Evolutionary conservation across 1,284 basidiomycete genomes (phyloP).

Genomic region (Somion occarium): DNA sequence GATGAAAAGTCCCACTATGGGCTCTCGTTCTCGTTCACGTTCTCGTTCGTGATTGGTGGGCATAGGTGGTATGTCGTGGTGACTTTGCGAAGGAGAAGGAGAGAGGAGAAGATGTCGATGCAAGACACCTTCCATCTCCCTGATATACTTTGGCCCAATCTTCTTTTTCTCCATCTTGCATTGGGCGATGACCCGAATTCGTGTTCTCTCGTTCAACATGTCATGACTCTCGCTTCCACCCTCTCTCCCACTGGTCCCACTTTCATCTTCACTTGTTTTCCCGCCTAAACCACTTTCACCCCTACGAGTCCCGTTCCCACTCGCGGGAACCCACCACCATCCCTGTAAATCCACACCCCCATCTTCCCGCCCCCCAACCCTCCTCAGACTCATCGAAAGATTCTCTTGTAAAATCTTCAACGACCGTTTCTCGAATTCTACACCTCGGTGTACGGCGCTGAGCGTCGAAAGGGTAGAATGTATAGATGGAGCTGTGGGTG

Average conservation of each 20-base stretch:
- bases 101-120: conserved; percentile 34
- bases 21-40: conserved; percentile 14
- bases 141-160: conserved; percentile 71
- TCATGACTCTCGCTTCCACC: neutral
- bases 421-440: conserved; percentile 72
- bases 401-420: conserved; percentile 54
- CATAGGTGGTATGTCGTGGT: neutral
- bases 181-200: conserved; percentile 78
- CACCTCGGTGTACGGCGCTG: conserved; percentile 55
- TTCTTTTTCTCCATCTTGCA: conserved; percentile 88
- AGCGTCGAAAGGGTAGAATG: conserved; percentile 17
- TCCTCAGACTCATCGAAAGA: conserved; percentile 75
- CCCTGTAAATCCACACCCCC: conserved; percentile 87
- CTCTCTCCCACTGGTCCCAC: no score
- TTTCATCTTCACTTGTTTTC: neutral
- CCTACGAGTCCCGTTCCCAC: neutral
- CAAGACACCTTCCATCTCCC: conserved; percentile 86
- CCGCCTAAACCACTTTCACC: neutral
- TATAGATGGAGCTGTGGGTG: neutral
- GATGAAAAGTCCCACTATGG: conserved; percentile 67
- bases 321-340: conserved; percentile 82
- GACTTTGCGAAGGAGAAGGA: neutral
- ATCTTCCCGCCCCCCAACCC: conserved; percentile 79
- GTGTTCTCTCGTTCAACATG: conserved; percentile 21
- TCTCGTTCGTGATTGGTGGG: neutral